phyloP scores from a whole-genome alignment of 331 rosid genomes.

The Malus hybrid region DNA sequence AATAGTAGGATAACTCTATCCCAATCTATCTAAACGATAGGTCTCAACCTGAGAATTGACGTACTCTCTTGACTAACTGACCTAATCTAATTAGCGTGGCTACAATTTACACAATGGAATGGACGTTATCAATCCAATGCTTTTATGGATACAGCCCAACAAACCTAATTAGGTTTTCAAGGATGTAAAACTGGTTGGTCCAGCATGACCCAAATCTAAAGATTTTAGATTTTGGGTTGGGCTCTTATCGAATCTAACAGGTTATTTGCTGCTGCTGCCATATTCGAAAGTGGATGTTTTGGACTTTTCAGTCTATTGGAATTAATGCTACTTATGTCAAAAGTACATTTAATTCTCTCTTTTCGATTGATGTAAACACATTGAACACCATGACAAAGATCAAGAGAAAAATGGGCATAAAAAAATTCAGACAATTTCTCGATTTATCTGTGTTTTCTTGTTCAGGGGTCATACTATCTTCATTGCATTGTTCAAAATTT shows the following conservation, averaged over 20 bases:
- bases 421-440: too few relatives aligned
- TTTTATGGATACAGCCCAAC: not conserved
- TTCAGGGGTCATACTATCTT: too few relatives aligned
- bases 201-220: not conserved
- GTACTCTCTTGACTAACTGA: not conserved
- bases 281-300: too few relatives aligned
- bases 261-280: too few relatives aligned
- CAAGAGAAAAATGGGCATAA: too few relatives aligned
- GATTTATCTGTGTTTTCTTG: too few relatives aligned
- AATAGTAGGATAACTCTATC: not conserved
- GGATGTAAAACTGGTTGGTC: not conserved
- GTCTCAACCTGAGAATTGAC: not conserved
- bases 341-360: too few relatives aligned
- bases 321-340: too few relatives aligned
- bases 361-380: too few relatives aligned
- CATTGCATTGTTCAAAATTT: too few relatives aligned
- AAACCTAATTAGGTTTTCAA: not conserved
- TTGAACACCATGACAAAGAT: too few relatives aligned
- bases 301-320: rapidly evolving
- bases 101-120: not conserved
- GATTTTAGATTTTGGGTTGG: too few relatives aligned
- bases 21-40: not conserved
- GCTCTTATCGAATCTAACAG: not conserved
- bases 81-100: not conserved
- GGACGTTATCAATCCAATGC: not conserved